Evolutionary conservation across 2,329 filamentous ascomycete genomes (phyloP), one percentile per base, ranked within the genome.

Genomic region (Truncatella angustata): DNA sequence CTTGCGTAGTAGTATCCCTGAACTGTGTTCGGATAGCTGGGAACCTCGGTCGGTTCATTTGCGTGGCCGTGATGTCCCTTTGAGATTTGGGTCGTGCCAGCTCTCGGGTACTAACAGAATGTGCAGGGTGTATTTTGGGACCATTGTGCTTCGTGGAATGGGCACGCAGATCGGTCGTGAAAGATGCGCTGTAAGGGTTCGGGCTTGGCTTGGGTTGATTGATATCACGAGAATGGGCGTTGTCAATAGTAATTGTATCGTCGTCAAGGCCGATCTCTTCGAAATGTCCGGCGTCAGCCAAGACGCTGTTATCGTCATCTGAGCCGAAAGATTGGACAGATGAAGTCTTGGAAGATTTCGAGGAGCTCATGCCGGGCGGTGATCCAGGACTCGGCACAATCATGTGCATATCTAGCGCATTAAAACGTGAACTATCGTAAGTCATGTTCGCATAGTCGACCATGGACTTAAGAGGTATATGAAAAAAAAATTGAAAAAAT

Each of bases 201-300:
- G 67, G 69, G 52, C 58, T 62, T 52, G 62, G 57, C 58, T 73
- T 76, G 53, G 67, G 54, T 51, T 70, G 67, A 34, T 16, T 53
- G 14, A 66, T 52, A 43, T 69, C 61, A 43, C 68, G 66, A 24
- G 69, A 62, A 42, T 69, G 63, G 20, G 66, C 63, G 20, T 65
- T 58, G 45, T 69, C 65, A 28, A 63, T 52, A 14, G 69, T 60
- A 48, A 66, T 58, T 34, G 78, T 77, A 56, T 91, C 86, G 61
- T 89, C 86, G 54, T 91, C 87, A 26, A 97, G 82, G 11, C 88
- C 90, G 66, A 97, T 96, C 58, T 97, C 93, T 68, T 97, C 93
- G 63, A 97, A 97, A 68, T 97, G 86, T 57, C 84, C 85, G 53
- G 87, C 82, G 65, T 96, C 90, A 49, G 84, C 79, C 42, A 89